Conservation (phyloP, 306 rosid species). For the Parietaria judaica region DNA sequence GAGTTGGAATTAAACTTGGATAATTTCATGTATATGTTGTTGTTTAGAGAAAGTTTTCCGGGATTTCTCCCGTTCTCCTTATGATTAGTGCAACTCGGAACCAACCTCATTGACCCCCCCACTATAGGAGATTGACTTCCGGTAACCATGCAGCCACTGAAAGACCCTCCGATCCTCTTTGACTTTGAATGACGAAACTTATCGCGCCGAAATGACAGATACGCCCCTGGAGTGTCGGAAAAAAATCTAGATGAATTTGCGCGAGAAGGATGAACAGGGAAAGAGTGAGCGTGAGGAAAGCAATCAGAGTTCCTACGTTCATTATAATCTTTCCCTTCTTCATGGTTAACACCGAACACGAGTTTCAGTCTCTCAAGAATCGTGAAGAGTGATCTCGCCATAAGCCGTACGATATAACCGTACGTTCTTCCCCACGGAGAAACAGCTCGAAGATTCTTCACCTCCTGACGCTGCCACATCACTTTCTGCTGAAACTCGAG, state of each 20-base stretch:
- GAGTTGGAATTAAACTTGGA: constrained; percentile 30
- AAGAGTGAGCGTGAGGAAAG: constrained; percentile 33
- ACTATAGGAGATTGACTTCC: constrained; percentile 37
- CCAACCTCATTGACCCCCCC: constrained; percentile 47
- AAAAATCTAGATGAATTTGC: constrained; percentile 23
- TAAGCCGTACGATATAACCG: constrained; percentile 61
- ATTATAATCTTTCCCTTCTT: constrained; percentile 11
- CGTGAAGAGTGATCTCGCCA: constrained; percentile 71
- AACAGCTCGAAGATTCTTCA: constrained; percentile 41
- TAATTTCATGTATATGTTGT: constrained; percentile 36
- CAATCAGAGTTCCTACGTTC: constrained; percentile 11
- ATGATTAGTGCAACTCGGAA: constrained; percentile 20
- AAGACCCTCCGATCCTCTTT: constrained; percentile 26
- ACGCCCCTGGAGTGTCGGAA: not conserved
- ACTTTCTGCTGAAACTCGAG: constrained; percentile 51
- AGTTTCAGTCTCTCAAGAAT: constrained; percentile 57
- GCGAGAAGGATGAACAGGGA: constrained; percentile 33
- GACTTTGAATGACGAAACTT: constrained; percentile 29
- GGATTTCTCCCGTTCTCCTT: constrained; percentile 7
- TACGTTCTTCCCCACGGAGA: constrained; percentile 74
- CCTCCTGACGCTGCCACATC: constrained; percentile 55
- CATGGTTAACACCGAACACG: constrained; percentile 40
- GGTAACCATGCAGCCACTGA: constrained; percentile 37
- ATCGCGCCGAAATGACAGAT: constrained; percentile 19
- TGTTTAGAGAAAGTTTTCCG: constrained; percentile 24